Evolutionary conservation across 495 filamentous ascomycete genomes (phyloP), one percentile per base, ranked within the genome.

Genomic region (Letharia columbiana): DNA sequence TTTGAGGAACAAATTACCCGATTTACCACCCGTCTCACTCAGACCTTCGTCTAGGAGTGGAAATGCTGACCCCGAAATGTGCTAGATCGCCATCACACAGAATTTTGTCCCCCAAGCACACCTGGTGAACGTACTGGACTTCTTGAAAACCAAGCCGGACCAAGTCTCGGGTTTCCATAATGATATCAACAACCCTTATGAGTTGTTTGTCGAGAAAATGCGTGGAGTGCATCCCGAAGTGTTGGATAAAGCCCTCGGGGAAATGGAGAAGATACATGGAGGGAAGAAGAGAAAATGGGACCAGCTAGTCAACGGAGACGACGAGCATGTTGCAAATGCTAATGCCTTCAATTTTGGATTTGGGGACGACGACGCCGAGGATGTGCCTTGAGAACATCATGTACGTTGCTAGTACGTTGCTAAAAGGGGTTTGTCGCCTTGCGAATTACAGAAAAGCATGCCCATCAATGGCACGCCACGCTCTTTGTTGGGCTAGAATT

Each of bases 81-180:
- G 23, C 23, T 28, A 28, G 23, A 88, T 97, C 66, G 94, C 94
- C 23, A 84, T 98, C 61, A 98, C 94, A 17, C 93, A 98, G 70
- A 98, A 98, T 74, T 98, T 98, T 73, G 88, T 98, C 11, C 93
- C 94, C 0, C 82, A 83, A 58, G 83, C 83, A 20, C 90, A 92
- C 71, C 77, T 98, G 8, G 72, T 78, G 15, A 84, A 88, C 44
- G 92, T 90, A 0, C 75, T 98, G 66, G 85, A 86, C 18, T 98
- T 98, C 73, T 74, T 98, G 69, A 84, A 81, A 60, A 87, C 95
- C 74, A 91, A 92, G 73, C 76, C 88, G 9, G 87, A 91, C 40
- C 91, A 95, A 67, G 85, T 96, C 12, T 92, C 89, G 35, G 94
- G 94, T 0, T 98, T 98, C 72, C 81, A 84, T 40, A 85, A 84